A percentile compares a stretch with the other conserved stretches of the same genome.
Evolutionary conservation across 2,329 filamentous ascomycete species (phyloP).

Genomic region (Stenocarpella maydis): DNA sequence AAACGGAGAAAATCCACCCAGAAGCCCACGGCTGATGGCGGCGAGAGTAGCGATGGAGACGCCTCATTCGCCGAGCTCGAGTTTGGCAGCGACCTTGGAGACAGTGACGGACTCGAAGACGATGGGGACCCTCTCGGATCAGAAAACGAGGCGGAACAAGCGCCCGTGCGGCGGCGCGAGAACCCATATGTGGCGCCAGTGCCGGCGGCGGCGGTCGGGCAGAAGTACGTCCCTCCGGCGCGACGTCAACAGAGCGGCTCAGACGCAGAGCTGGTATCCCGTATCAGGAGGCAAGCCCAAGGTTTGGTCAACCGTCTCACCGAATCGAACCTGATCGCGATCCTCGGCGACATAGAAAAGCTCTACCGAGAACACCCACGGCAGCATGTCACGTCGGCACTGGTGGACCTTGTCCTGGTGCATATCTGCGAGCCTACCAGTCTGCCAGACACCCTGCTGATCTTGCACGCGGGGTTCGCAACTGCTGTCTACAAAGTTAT

Average conservation of each 20-base stretch:
- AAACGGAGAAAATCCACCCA: slow-evolving; percentile 60
- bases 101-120: slow-evolving; percentile 45
- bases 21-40: slow-evolving; percentile 37
- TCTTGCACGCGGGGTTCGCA: slow-evolving; percentile 89
- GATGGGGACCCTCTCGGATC: slow-evolving; percentile 49
- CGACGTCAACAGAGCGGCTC: slow-evolving; percentile 70
- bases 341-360: slow-evolving; percentile 81
- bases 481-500: slow-evolving; percentile 87
- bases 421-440: slow-evolving; percentile 80
- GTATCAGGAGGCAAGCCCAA: slow-evolving; percentile 81
- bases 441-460: slow-evolving; percentile 87
- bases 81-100: slow-evolving; percentile 38
- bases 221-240: slow-evolving; percentile 87
- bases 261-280: slow-evolving; percentile 71
- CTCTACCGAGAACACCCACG: slow-evolving; percentile 85
- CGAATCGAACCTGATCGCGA: slow-evolving; percentile 86
- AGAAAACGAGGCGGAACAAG: slow-evolving; percentile 43
- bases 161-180: slow-evolving; percentile 57
- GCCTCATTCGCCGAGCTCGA: slow-evolving; percentile 39
- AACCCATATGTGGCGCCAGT: slow-evolving; percentile 88
- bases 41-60: slow-evolving; percentile 42
- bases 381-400: slow-evolving; percentile 84
- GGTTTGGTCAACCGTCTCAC: slow-evolving; percentile 93
- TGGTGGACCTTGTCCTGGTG: slow-evolving; percentile 81
- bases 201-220: slow-evolving; percentile 58